Percentiles rank a stretch among this genome's conserved stretches.
Conservation (phyloP, 2,329 filamentous ascomycete species). For the Sporothrix brasiliensis region DNA sequence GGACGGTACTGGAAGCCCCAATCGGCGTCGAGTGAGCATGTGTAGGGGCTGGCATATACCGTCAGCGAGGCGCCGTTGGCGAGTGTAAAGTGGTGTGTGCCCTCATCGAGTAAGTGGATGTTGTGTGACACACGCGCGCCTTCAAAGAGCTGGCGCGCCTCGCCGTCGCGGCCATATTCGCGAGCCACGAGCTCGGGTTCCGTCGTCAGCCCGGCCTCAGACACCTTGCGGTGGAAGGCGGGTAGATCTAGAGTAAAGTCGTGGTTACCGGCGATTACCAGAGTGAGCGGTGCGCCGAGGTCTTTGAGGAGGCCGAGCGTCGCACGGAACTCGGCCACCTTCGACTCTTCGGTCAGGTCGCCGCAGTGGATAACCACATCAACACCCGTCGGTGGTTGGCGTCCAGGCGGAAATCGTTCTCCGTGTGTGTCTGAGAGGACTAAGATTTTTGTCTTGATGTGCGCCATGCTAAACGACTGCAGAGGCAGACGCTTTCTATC, state of each 20-base stretch:
- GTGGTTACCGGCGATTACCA: slow-evolving; percentile 60
- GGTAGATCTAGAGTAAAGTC: slow-evolving; percentile 49
- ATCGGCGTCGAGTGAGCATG: slow-evolving; percentile 47
- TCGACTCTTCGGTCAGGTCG: slow-evolving; percentile 52
- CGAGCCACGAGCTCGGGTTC: slow-evolving; percentile 37
- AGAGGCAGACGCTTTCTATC: too few species aligned
- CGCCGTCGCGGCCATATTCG: slow-evolving; percentile 47
- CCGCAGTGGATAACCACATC: slow-evolving; percentile 59
- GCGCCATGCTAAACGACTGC: neutral
- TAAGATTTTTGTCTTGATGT: slow-evolving; percentile 47
- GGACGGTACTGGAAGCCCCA: slow-evolving; percentile 56
- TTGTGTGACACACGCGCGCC: slow-evolving; percentile 43
- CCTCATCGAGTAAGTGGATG: slow-evolving; percentile 55
- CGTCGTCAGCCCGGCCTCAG: slow-evolving; percentile 26
- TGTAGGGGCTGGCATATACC: slow-evolving; percentile 59
- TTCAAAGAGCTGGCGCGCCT: slow-evolving; percentile 47
- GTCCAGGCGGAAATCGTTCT: slow-evolving; percentile 33
- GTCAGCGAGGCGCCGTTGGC: slow-evolving; percentile 53
- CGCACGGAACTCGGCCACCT: slow-evolving; percentile 46
- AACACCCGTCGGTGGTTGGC: slow-evolving; percentile 34
- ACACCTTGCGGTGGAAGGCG: slow-evolving; percentile 41
- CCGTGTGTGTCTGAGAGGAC: slow-evolving; percentile 54
- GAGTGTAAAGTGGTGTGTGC: slow-evolving; percentile 52
- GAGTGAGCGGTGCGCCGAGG: slow-evolving; percentile 54
- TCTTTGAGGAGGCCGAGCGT: slow-evolving; percentile 49